Evolutionary conservation across 495 filamentous ascomycete species (phyloP).

Genomic region (Penicillium bialowiezense): DNA sequence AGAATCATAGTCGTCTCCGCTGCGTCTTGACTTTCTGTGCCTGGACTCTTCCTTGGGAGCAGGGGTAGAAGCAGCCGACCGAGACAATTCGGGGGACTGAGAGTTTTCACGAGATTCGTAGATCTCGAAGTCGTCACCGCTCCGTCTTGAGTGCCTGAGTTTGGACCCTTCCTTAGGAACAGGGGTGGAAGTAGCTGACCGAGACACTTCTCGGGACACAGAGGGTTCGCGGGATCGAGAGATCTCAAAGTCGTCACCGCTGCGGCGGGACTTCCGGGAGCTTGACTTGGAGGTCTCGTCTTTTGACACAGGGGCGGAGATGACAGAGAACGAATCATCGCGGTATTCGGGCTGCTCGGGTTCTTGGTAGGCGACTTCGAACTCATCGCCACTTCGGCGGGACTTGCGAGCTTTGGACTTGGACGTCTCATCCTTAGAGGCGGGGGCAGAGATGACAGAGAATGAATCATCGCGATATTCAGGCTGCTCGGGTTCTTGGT

Average conservation of each 20-base stretch:
- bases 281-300: slow-evolving; percentile 5
- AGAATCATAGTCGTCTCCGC: not conserved
- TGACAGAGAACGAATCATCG: slow-evolving; percentile 6
- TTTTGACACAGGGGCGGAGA: slow-evolving; percentile 4
- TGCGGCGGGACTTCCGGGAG: slow-evolving; percentile 2
- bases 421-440: too few relatives aligned
- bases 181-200: not conserved
- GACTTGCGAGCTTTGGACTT: not conserved
- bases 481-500: not conserved
- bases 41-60: not conserved
- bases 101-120: not conserved
- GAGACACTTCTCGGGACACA: too few relatives aligned
- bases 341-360: not conserved
- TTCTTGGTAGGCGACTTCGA: not conserved
- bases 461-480: not conserved
- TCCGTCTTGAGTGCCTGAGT: not conserved
- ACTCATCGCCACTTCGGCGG: not conserved
- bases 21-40: not conserved
- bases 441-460: not conserved
- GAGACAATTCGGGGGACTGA: too few relatives aligned
- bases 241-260: slow-evolving; percentile 4
- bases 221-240: not conserved
- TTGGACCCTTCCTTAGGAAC: not conserved
- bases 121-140: slow-evolving; percentile 3
- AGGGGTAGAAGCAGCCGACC: not conserved